Base-by-base conservation (phyloP, 345 rosid genomes). In the Litchi chinensis region DNA sequence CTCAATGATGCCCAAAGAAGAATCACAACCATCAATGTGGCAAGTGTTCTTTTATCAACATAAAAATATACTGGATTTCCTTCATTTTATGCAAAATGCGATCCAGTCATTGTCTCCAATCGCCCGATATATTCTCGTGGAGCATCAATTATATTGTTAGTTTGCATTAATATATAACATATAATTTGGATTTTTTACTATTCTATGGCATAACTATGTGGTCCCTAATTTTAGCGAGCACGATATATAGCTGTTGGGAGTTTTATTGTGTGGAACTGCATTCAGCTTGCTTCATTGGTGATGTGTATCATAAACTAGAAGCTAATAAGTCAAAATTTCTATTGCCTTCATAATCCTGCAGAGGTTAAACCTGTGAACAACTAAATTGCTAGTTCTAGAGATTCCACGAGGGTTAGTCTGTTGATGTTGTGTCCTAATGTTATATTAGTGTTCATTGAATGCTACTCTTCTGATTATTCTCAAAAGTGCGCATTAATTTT, bases 11-110 rank as follows among this genome's bases (percentile, higher is more conserved):
- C 98, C 63, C 84, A 86, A 57, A 90, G 87, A 73, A 89, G 91
- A 83, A 86, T 93, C 59, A 68, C 81, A 40, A 84, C 89, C 9
- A 91, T 93, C 74, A 85, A 90, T 54, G 81, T 93, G 97, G 99
- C 87, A 93, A 87, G 94, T 66, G 70, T 70, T 64, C 43, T 75
- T 59, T 21, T 67, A 72, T 63, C 76, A 28, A 11, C 59, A 59
- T 66, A 77, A 46, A 40, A 43, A 52, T 28, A 0, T 63, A 57
- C 32, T 15, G 13, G 39, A 50, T 70, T 73, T 60, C 41, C 48
- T 41, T 21, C 70, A 26, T 16, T 65, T 19, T 21, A 37, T 71
- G 46, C 12, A 6, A 24, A 52, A 50, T 64, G 28, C n/a, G 24
- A 70, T 69, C 66, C 37, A 24, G 64, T 22, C 40, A 1, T 15